phyloP scores from a whole-genome alignment of 2,329 filamentous ascomycete genomes.

The Ophiostoma sp. region DNA sequence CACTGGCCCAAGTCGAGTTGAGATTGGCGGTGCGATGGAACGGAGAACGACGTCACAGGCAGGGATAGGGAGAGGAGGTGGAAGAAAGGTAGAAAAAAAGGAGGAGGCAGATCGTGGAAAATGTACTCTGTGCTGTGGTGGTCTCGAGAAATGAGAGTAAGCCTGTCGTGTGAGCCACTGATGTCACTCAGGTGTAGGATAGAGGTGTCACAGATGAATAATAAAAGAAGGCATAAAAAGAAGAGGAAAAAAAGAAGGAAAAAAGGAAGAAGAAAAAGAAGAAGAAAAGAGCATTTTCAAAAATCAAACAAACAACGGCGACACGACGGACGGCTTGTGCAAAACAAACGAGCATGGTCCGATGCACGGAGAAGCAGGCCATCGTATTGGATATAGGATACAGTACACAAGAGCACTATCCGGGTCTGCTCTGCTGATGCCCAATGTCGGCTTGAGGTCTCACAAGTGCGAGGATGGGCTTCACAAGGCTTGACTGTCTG shows the following conservation, averaged over 20 bases:
- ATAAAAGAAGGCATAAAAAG: background rate
- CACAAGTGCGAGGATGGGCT: background rate
- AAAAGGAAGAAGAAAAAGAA: background rate
- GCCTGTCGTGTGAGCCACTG: background rate
- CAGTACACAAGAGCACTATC: too few relatives aligned
- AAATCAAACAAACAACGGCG: background rate
- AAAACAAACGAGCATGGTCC: background rate
- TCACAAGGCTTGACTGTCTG: too few relatives aligned
- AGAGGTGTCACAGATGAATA: background rate
- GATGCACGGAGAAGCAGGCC: background rate
- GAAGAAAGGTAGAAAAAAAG: background rate
- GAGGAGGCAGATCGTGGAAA: background rate
- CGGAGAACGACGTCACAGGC: conserved; percentile 14
- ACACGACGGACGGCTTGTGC: background rate
- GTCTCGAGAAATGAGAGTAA: background rate
- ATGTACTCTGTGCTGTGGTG: background rate
- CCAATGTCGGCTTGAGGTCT: background rate
- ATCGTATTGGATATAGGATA: background rate
- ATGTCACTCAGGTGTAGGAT: background rate
- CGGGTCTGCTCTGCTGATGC: background rate
- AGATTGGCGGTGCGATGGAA: conserved; percentile 15
- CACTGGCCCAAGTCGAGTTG: background rate
- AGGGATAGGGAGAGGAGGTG: background rate
- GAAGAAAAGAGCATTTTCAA: background rate
- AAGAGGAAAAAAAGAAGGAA: background rate